Conservation (phyloP, 176 grass and related monocot genomes). For the Phyllostachys edulis region DNA sequence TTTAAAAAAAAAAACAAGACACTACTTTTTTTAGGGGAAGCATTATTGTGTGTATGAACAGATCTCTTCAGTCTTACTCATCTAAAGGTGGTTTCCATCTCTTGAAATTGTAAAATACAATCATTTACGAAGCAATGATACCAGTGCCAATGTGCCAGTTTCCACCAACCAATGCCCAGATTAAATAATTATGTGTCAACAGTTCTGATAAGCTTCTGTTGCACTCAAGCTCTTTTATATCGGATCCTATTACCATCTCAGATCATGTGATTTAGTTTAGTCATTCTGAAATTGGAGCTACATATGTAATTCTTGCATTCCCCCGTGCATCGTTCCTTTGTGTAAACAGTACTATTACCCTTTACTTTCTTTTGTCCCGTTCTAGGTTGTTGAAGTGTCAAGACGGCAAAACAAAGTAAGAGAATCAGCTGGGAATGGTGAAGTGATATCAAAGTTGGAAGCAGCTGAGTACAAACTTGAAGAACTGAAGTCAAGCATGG, state of each 20-base stretch:
- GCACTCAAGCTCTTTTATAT: neutral
- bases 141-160: neutral
- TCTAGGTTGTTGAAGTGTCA: slow-evolving; percentile 87
- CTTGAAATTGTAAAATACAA: neutral
- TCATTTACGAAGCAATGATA: neutral
- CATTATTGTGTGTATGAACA: neutral
- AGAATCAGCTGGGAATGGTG: slow-evolving; percentile 64
- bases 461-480: slow-evolving; percentile 87
- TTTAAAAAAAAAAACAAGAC: neutral
- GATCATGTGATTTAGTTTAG: neutral
- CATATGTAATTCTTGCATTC: neutral
- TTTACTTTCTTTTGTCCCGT: neutral
- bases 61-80: slow-evolving; percentile 16
- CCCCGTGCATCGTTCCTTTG: neutral
- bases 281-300: neutral
- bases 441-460: slow-evolving; percentile 75
- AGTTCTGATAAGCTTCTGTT: slow-evolving; percentile 15
- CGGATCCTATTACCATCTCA: slow-evolving; percentile 4
- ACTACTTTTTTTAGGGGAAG: neutral
- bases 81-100: neutral
- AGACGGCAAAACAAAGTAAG: slow-evolving; percentile 78
- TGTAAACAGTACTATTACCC: neutral
- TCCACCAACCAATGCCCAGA: neutral
- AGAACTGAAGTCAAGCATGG: slow-evolving; percentile 91
- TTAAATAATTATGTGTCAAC: neutral